Base-by-base conservation (phyloP, 352 stramenopile species). In the Halophytophthora batemanensis region DNA sequence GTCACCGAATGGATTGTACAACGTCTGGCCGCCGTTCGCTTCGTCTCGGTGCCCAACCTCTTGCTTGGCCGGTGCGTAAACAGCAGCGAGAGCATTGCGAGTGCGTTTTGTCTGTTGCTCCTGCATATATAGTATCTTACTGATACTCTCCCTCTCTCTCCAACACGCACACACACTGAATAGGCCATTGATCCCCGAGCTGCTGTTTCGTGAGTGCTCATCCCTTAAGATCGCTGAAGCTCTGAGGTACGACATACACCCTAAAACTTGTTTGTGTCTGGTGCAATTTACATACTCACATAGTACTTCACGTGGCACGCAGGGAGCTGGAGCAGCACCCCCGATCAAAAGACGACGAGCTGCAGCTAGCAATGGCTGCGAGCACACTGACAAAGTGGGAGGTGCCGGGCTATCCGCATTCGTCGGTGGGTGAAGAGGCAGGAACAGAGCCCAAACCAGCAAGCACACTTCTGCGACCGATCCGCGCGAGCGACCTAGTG, bases 1-100 rank as follows among this genome's bases (percentile, higher is more conserved):
- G 1, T 92, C 18, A 90, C 82, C 0, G 78, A 87, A 44, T 51
- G 72, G 46, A 59, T 89, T 34, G 77, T 66, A 3, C 63, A 69
- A 45, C 56, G 52, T 11, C 52, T 90, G 17, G 76, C 73, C 19
- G 69, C 77, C 8, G 82, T 90, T n/a, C 58, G 61, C 3, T 89
- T 81, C 44, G 78, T 92, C n/a, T 90, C 82, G 6, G 53, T 92
- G 15, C 82, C 82, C 10, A 92, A 90, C 46, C 56, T 92, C 0
- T 53, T 92, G 15, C 61, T 85, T 5, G 74, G 74, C 37, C 67
- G 65, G 75, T 87, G 37, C 18, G 64, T 43, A 6, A 36, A 3
- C 18, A 17, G 13, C 23, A n/a, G 44, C 14, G 37, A 31, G 5
- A 14, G 31, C 33, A 1, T 14, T 19, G 53, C 29, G 12, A 31